Conservation (phyloP, 2,329 filamentous ascomycete genomes). For the Hypoxylon sp. region DNA sequence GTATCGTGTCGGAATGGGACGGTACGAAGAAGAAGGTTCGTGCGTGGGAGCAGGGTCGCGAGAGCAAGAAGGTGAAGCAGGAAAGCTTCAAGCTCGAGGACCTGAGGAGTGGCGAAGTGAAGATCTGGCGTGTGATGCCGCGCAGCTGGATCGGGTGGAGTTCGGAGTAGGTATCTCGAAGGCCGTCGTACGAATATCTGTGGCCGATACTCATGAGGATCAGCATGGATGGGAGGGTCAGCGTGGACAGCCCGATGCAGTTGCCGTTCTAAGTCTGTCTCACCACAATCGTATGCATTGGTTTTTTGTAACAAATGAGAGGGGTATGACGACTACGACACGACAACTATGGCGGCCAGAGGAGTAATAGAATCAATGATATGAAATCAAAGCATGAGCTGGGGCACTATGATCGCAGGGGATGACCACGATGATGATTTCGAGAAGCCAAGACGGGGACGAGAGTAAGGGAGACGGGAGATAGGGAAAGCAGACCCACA, state of each 20-base stretch:
- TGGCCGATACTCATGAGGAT: slow-evolving; percentile 43
- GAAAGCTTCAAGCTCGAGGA: slow-evolving; percentile 96
- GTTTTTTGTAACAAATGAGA: too few relatives aligned
- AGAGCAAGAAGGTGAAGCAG: slow-evolving; percentile 90
- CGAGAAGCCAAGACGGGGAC: neutral
- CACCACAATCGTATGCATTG: neutral
- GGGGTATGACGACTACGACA: slow-evolving; percentile 1
- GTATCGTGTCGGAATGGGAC: slow-evolving; percentile 94
- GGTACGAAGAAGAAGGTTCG: slow-evolving; percentile 97
- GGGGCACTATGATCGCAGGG: neutral
- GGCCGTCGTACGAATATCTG: slow-evolving; percentile 38
- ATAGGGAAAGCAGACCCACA: neutral
- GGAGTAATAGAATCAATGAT: slow-evolving; percentile 21
- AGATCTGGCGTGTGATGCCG: slow-evolving; percentile 96
- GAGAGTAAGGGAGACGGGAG: neutral
- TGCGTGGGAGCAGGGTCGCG: slow-evolving; percentile 93
- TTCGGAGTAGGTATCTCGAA: slow-evolving; percentile 58
- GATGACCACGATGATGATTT: neutral
- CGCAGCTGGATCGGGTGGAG: slow-evolving; percentile 93
- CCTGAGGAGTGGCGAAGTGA: slow-evolving; percentile 90
- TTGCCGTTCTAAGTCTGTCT: slow-evolving; percentile 15
- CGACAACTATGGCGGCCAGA: too few relatives aligned
- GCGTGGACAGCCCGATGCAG: slow-evolving; percentile 36
- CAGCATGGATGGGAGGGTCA: slow-evolving; percentile 40
- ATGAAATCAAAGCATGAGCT: slow-evolving; percentile 13